Percentiles rank a stretch among this genome's conserved stretches.
These are phyloP conservation scores for Phyllosticta citrichinensis DNA, from an alignment of 2,329 filamentous ascomycete species.

Conservation along the genomic window DNA sequence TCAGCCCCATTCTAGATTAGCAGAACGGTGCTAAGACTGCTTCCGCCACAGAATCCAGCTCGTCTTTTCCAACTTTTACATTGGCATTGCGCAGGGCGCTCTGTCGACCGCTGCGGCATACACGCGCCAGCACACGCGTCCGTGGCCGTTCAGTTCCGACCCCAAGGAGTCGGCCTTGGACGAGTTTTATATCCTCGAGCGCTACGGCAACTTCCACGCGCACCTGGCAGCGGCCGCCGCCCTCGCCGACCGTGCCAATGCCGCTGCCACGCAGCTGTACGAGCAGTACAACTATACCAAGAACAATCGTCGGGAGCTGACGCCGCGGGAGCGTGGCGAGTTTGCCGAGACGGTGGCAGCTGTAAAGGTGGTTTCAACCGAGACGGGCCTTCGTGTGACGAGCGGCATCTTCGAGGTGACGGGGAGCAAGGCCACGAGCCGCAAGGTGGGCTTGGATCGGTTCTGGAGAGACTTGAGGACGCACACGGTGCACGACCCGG, in stretches of 20 bases:
- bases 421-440: conserved; percentile 47
- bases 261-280: conserved; percentile 40
- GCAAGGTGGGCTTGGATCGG: conserved; percentile 51
- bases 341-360: conserved; percentile 53
- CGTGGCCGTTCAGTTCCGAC: conserved; percentile 56
- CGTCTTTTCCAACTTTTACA: conserved; percentile 57
- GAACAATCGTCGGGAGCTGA: conserved; percentile 35
- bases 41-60: conserved; percentile 43
- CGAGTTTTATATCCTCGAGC: conserved; percentile 55
- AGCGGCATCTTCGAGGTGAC: conserved; percentile 55
- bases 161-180: conserved; percentile 50
- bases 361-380: conserved; percentile 53
- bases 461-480: conserved; percentile 60
- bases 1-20: background rate
- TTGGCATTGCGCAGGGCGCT: conserved; percentile 52
- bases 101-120: conserved; percentile 47
- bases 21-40: background rate
- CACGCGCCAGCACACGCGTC: conserved; percentile 45
- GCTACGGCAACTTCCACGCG: conserved; percentile 55
- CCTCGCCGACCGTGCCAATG: conserved; percentile 47
- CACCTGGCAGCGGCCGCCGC: conserved; percentile 51
- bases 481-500: conserved; percentile 56
- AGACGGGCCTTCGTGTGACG: conserved; percentile 49
- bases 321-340: conserved; percentile 46
- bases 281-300: conserved; percentile 23